phyloP scores from a whole-genome alignment of 2,329 filamentous ascomycete species.

The Cryoendolithus antarcticus region DNA sequence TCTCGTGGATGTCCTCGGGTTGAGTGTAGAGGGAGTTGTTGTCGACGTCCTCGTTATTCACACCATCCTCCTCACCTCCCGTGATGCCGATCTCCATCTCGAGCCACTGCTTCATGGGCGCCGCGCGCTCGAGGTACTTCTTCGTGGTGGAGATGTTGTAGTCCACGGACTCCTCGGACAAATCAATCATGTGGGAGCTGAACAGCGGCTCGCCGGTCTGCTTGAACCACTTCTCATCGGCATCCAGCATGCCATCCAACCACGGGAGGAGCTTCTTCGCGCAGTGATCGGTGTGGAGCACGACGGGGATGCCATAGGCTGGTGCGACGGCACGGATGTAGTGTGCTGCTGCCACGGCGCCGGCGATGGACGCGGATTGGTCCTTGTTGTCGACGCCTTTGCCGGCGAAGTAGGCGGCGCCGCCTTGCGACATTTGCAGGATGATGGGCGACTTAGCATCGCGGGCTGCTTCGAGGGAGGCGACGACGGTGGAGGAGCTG shows the following conservation, averaged over 20 bases:
- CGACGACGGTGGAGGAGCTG: slow-evolving; percentile 76
- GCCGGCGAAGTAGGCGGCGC: slow-evolving; percentile 51
- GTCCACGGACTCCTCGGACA: slow-evolving; percentile 81
- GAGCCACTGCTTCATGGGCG: slow-evolving; percentile 96
- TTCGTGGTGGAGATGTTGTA: slow-evolving; percentile 88
- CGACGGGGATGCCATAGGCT: slow-evolving; percentile 75
- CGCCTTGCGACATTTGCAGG: slow-evolving; percentile 87
- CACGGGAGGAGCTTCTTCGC: slow-evolving; percentile 98
- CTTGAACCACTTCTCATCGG: slow-evolving; percentile 94
- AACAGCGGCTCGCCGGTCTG: slow-evolving; percentile 82
- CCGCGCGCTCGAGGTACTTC: slow-evolving; percentile 84
- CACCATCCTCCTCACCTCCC: slow-evolving; percentile 92
- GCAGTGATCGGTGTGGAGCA: slow-evolving; percentile 96
- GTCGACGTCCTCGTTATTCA: slow-evolving; percentile 97
- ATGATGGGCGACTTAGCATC: slow-evolving; percentile 86
- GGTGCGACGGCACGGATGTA: slow-evolving; percentile 85
- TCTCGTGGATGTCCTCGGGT: slow-evolving; percentile 87
- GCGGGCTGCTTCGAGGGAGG: slow-evolving; percentile 84
- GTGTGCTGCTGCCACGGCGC: slow-evolving; percentile 78
- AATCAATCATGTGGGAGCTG: slow-evolving; percentile 96
- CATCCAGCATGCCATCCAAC: slow-evolving; percentile 91
- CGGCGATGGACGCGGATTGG: slow-evolving; percentile 80
- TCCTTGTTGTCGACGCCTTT: slow-evolving; percentile 68
- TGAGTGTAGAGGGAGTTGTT: slow-evolving; percentile 97
- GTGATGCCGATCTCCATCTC: slow-evolving; percentile 98